Percentiles rank a stretch among this genome's conserved stretches.
These are phyloP conservation scores for Myxozyma neotropica DNA, from an alignment of 805 yeast species.

Conservation along the genomic window DNA sequence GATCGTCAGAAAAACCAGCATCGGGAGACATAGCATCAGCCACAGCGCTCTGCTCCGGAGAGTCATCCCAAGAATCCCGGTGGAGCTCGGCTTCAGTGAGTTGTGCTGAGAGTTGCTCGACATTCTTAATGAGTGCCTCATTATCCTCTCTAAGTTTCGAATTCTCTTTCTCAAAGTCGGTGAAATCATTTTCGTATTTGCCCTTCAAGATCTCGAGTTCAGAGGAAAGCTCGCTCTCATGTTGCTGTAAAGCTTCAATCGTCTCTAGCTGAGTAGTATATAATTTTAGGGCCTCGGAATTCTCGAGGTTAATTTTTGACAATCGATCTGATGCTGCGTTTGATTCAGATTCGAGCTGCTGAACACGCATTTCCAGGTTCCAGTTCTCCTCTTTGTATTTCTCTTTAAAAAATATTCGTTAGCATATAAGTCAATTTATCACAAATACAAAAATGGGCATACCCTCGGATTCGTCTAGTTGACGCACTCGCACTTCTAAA, in stretches of 20 bases:
- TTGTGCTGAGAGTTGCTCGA: slow-evolving; percentile 35
- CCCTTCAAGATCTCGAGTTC: slow-evolving; percentile 35
- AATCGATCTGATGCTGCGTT: slow-evolving; percentile 33
- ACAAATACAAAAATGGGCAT: slow-evolving; percentile 17
- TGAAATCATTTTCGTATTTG: slow-evolving; percentile 37
- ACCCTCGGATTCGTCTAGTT: slow-evolving; percentile 36
- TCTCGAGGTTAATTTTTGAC: slow-evolving; percentile 36
- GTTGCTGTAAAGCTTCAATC: slow-evolving; percentile 39
- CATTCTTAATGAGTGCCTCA: slow-evolving; percentile 25
- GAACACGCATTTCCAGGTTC: slow-evolving; percentile 44
- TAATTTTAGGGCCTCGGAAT: slow-evolving; percentile 33
- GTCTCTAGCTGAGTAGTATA: slow-evolving; percentile 37
- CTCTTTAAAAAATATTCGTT: slow-evolving; percentile 32
- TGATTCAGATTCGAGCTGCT: slow-evolving; percentile 38
- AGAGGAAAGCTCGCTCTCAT: slow-evolving; percentile 38
- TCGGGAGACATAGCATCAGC: slow-evolving; percentile 13
- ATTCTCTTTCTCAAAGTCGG: slow-evolving; percentile 30
- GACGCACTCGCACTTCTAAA: slow-evolving; percentile 34
- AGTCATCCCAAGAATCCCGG: slow-evolving; percentile 4
- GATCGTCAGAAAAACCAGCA: slow-evolving; percentile 20
- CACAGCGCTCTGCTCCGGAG: not conserved
- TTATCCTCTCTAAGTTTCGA: slow-evolving; percentile 38
- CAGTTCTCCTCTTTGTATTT: slow-evolving; percentile 44
- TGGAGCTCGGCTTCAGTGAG: slow-evolving; percentile 13
- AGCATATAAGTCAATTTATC: slow-evolving; percentile 13